phyloP scores from a whole-genome alignment of 352 stramenopile species.

The Pythium oligandrum region DNA sequence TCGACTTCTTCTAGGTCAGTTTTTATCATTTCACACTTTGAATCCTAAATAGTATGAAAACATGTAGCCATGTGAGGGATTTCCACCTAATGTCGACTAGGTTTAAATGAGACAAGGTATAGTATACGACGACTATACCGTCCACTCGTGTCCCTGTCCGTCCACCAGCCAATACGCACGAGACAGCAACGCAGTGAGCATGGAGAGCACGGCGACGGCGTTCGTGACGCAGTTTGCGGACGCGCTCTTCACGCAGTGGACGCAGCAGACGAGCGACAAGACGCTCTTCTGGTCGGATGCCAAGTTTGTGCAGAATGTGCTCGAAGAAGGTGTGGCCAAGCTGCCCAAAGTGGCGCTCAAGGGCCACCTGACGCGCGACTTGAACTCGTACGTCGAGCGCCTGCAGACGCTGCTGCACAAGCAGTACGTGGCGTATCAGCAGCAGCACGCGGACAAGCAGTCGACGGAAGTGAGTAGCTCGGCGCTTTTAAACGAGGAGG shows the following conservation, averaged over 20 bases:
- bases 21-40: too few relatives aligned
- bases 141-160: too few relatives aligned
- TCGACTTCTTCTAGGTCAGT: too few relatives aligned
- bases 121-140: too few relatives aligned
- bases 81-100: too few relatives aligned
- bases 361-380: conserved; percentile 33
- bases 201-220: conserved; percentile 40
- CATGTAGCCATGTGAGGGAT: too few relatives aligned
- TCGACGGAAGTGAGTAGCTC: neutral
- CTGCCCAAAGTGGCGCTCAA: conserved; percentile 47
- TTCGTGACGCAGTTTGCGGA: conserved; percentile 58
- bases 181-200: conserved; percentile 3
- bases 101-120: too few relatives aligned
- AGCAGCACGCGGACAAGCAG: conserved; percentile 2
- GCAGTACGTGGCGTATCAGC: conserved; percentile 21
- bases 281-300: conserved; percentile 51
- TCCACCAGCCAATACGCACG: too few relatives aligned
- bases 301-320: conserved; percentile 26
- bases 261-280: conserved; percentile 14
- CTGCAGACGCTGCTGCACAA: conserved; percentile 31
- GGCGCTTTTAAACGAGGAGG: conserved; percentile 42
- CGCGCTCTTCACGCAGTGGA: conserved; percentile 57
- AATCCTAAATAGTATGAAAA: too few relatives aligned
- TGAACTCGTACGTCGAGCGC: conserved; percentile 18
- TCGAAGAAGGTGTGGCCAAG: conserved; percentile 63